phyloP scores from a whole-genome alignment of 495 filamentous ascomycete species.

The Aspergillus avenaceus region DNA sequence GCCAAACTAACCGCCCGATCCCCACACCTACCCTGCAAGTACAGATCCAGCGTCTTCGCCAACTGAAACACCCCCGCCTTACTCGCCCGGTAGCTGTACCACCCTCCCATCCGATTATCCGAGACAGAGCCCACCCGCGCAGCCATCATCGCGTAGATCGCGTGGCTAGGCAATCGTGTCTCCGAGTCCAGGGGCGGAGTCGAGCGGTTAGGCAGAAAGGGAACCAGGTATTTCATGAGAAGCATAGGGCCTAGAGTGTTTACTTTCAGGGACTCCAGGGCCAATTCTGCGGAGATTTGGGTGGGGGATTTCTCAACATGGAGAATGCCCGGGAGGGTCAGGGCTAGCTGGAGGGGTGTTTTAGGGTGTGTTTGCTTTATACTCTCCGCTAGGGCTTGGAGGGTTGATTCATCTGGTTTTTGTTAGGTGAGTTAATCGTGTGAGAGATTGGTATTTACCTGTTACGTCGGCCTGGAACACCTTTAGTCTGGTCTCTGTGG shows the following conservation, averaged over 20 bases:
- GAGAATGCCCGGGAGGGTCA: slow-evolving; percentile 69
- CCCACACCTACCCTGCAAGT: slow-evolving; percentile 49
- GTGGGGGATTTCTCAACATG: slow-evolving; percentile 68
- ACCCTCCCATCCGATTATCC: slow-evolving; percentile 68
- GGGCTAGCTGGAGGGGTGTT: slow-evolving; percentile 62
- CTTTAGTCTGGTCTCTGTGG: slow-evolving; percentile 45
- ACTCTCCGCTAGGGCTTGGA: slow-evolving; percentile 31
- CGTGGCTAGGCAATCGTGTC: slow-evolving; percentile 32
- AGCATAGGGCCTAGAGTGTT: slow-evolving; percentile 73
- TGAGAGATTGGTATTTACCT: slow-evolving; percentile 28
- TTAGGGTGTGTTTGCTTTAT: slow-evolving; percentile 45
- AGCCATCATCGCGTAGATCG: slow-evolving; percentile 66
- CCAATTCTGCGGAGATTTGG: slow-evolving; percentile 53
- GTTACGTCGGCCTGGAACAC: slow-evolving; percentile 59
- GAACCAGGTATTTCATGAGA: slow-evolving; percentile 68
- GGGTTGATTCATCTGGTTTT: slow-evolving; percentile 34
- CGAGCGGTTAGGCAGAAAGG: slow-evolving; percentile 58
- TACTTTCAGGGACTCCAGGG: slow-evolving; percentile 59
- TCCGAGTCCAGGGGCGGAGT: slow-evolving; percentile 9
- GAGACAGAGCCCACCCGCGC: slow-evolving; percentile 71
- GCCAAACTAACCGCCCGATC: slow-evolving; percentile 60
- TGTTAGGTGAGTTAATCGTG: not conserved
- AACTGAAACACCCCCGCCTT: slow-evolving; percentile 71
- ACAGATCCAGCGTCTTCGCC: slow-evolving; percentile 69
- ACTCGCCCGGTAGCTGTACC: slow-evolving; percentile 70